A percentile compares a stretch with the other conserved stretches of the same genome.
Conservation (phyloP, 2,329 filamentous ascomycete genomes). For the Alternaria arbusti region DNA sequence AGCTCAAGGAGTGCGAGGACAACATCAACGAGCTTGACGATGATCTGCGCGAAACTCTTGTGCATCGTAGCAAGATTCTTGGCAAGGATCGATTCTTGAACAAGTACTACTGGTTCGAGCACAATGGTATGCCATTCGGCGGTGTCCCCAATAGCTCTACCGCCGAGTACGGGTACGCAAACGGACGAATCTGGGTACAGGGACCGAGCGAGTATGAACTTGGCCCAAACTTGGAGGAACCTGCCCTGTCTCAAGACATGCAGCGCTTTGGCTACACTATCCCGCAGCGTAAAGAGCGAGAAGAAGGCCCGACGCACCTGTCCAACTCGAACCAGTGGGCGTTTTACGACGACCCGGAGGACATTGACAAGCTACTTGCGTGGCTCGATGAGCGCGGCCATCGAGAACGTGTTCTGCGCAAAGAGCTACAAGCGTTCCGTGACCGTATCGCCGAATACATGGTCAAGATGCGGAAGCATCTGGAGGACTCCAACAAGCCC, state of each 20-base stretch:
- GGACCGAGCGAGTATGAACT: conserved; percentile 89
- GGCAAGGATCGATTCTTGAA: conserved; percentile 98
- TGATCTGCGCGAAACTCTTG: conserved; percentile 91
- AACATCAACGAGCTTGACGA: conserved; percentile 87
- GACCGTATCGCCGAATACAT: conserved; percentile 80
- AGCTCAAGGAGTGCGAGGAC: conserved; percentile 81
- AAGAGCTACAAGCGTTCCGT: conserved; percentile 79
- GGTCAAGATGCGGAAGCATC: conserved; percentile 77
- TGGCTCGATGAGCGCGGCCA: conserved; percentile 90
- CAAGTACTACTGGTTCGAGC: conserved; percentile 98
- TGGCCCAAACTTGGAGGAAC: conserved; percentile 55
- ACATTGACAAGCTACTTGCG: conserved; percentile 77
- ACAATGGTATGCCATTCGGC: conserved; percentile 95
- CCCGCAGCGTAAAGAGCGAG: conserved; percentile 79
- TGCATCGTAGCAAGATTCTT: conserved; percentile 84
- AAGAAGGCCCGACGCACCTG: conserved; percentile 84
- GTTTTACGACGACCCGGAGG: conserved; percentile 81
- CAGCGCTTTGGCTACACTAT: conserved; percentile 81
- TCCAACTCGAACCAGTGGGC: conserved; percentile 84
- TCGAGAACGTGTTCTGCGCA: conserved; percentile 85
- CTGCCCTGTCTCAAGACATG: conserved; percentile 77
- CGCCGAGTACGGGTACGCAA: conserved; percentile 84
- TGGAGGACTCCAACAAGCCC: conserved; percentile 61
- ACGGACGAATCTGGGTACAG: conserved; percentile 95
- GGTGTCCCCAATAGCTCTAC: conserved; percentile 90